Evolutionary conservation across 305 asterid genomes (phyloP).

Genomic region (Coffea humblotiana): DNA sequence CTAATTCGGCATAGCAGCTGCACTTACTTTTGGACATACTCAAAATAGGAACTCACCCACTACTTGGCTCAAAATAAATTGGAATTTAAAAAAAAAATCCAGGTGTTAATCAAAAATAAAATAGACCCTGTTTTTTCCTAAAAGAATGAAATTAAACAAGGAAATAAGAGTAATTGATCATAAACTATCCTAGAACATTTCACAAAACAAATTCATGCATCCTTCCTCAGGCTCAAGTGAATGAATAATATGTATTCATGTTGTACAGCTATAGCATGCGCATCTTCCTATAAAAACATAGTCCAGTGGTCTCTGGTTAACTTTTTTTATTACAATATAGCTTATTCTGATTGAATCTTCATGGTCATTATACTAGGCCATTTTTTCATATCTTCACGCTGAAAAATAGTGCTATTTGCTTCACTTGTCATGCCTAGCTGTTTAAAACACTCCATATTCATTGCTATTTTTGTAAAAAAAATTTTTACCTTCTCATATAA

Average conservation of each 20-base stretch:
- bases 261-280: background rate
- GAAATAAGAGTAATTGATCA: background rate
- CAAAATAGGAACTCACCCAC: background rate
- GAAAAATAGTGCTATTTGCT: slow-evolving; percentile 4
- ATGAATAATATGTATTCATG: background rate
- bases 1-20: background rate
- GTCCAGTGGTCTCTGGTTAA: background rate
- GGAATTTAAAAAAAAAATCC: background rate
- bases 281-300: background rate
- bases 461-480: background rate
- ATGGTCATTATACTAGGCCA: background rate
- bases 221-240: background rate
- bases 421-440: background rate
- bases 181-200: background rate
- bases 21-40: background rate
- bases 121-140: no score
- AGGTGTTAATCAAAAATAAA: background rate
- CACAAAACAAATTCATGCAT: background rate
- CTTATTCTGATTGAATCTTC: background rate
- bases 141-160: no score
- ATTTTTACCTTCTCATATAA: background rate
- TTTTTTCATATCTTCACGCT: background rate
- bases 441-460: background rate
- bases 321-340: background rate
- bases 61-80: background rate